These are phyloP conservation scores for Citrus unshiu DNA, from an alignment of 345 rosid species.

Conservation along the genomic window DNA sequence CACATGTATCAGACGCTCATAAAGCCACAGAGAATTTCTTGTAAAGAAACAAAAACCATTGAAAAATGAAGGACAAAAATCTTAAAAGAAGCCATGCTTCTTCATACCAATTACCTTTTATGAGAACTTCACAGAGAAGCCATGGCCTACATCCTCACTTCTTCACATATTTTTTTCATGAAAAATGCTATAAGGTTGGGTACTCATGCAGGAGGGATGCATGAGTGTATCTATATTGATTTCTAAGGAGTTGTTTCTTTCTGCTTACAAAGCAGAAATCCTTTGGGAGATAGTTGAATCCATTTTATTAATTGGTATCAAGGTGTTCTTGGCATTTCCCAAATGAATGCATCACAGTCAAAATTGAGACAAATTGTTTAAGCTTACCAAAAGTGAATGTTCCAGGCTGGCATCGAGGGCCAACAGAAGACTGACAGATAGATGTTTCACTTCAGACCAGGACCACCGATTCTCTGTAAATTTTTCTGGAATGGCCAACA, in stretches of 20 bases:
- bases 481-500: constrained; percentile 50
- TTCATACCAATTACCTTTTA: too few relatives aligned
- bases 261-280: neutral
- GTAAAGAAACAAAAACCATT: neutral
- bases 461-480: constrained; percentile 77
- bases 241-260: neutral
- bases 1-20: neutral
- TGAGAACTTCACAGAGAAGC: too few relatives aligned
- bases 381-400: constrained; percentile 91
- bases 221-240: neutral
- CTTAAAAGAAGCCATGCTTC: too few relatives aligned
- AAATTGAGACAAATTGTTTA: neutral
- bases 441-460: constrained; percentile 80
- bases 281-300: neutral
- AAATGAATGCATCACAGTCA: neutral
- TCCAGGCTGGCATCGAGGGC: constrained; percentile 98
- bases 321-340: neutral
- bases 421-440: constrained; percentile 72
- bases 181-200: too few relatives aligned
- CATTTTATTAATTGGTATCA: neutral
- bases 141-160: too few relatives aligned
- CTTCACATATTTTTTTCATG: too few relatives aligned
- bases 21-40: neutral
- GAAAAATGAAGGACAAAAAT: neutral
- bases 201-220: too few relatives aligned